Evolutionary conservation across 2,329 filamentous ascomycete genomes (phyloP).

Genomic region (Colletotrichum tanaceti): DNA sequence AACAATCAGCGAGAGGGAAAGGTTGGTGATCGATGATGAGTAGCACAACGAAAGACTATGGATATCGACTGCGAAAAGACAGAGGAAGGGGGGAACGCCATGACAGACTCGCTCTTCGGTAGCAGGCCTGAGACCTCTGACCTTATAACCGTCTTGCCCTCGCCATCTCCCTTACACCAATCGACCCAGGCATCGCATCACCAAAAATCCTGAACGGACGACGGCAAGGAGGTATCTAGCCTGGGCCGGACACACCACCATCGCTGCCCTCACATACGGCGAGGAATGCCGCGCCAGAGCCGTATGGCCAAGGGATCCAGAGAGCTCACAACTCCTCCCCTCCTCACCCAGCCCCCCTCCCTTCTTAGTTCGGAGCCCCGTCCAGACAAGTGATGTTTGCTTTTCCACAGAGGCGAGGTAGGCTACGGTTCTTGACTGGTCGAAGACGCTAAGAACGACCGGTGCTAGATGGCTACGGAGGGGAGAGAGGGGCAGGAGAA

Average conservation of each 20-base stretch:
- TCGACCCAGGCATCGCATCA: slow-evolving; percentile 19
- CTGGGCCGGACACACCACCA: slow-evolving; percentile 9
- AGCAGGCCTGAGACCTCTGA: slow-evolving; percentile 2
- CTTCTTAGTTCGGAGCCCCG: not conserved
- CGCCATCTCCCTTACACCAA: slow-evolving; percentile 26
- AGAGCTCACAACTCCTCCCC: not conserved
- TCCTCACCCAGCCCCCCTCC: slow-evolving; percentile 11
- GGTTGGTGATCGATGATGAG: slow-evolving; percentile 7
- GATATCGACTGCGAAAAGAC: not conserved
- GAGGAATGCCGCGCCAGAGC: slow-evolving; percentile 26
- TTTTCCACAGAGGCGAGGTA: not conserved
- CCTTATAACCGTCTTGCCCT: slow-evolving; percentile 31
- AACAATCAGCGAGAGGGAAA: not conserved
- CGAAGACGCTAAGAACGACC: not conserved
- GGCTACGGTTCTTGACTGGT: not conserved
- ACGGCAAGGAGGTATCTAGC: not conserved
- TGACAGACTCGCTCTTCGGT: not conserved
- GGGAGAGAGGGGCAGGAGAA: not conserved
- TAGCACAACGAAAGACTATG: slow-evolving; percentile 30
- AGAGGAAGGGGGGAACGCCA: slow-evolving; percentile 10
- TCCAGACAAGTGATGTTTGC: slow-evolving; percentile 5
- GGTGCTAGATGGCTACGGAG: not conserved
- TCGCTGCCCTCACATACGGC: slow-evolving; percentile 10
- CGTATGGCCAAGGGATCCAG: not conserved
- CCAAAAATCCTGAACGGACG: not conserved